phyloP scores from a whole-genome alignment of 2,329 filamentous ascomycete genomes.

The Pseudocercospora eumusae region DNA sequence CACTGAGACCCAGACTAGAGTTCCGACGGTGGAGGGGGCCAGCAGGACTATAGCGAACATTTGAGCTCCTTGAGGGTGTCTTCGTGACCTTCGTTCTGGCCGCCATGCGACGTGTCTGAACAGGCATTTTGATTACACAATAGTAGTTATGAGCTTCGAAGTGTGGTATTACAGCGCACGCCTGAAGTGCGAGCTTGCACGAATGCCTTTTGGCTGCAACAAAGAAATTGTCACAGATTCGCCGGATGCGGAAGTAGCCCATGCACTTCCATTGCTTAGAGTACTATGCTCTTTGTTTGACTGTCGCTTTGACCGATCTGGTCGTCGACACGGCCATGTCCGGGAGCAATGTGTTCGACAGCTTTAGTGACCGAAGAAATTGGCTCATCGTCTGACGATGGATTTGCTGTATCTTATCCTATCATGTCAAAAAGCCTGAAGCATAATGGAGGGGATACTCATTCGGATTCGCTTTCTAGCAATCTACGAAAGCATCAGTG shows the following conservation, averaged over 20 bases:
- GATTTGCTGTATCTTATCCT: neutral
- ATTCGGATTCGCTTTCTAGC: slow-evolving; percentile 5
- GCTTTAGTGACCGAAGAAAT: neutral
- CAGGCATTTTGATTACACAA: neutral
- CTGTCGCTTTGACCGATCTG: neutral
- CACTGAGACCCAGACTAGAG: neutral
- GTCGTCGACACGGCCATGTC: neutral
- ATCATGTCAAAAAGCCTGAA: neutral
- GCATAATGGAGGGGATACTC: neutral
- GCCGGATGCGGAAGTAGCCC: slow-evolving; percentile 5
- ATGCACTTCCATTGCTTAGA: neutral
- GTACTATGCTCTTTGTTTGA: neutral
- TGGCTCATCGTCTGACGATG: neutral
- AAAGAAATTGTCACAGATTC: slow-evolving; percentile 4
- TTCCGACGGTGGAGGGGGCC: neutral
- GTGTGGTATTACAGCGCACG: neutral
- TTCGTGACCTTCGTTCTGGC: neutral
- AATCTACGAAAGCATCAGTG: slow-evolving; percentile 6
- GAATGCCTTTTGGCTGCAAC: neutral
- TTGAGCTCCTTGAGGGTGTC: neutral
- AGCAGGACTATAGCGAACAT: neutral
- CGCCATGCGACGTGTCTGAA: slow-evolving; percentile 6
- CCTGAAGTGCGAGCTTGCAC: neutral
- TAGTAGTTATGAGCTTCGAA: neutral
- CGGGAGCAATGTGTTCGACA: neutral